Evolutionary conservation across 1,284 basidiomycete species (phyloP).

Genomic region (Naganishia sp.): DNA sequence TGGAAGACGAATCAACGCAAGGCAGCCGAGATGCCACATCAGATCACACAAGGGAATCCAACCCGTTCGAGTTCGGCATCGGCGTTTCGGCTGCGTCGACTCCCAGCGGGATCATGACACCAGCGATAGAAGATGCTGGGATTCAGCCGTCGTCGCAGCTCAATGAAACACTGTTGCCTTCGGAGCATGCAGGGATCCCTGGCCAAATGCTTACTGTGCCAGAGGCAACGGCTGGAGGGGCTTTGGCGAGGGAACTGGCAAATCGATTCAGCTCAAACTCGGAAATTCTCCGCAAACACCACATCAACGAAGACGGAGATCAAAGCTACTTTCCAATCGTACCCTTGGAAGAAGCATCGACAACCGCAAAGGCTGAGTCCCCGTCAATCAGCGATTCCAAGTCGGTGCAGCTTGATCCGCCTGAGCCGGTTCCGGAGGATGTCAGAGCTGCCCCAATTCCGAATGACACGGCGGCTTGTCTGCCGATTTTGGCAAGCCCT

Average conservation of each 20-base stretch:
- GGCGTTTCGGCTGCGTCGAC: slow-evolving; percentile 11
- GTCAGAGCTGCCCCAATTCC: neutral
- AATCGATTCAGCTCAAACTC: slow-evolving; percentile 16
- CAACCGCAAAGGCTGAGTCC: neutral
- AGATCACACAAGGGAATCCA: slow-evolving; percentile 9
- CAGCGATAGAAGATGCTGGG: neutral
- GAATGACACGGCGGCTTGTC: no score
- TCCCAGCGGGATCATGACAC: slow-evolving; percentile 4
- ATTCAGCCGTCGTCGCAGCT: no score
- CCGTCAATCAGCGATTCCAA: no score
- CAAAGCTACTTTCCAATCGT: slow-evolving; percentile 23
- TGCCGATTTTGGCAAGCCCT: neutral
- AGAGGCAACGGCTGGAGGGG: neutral
- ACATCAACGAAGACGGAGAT: slow-evolving; percentile 14
- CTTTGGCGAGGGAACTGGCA: slow-evolving; percentile 5
- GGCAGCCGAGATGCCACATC: neutral
- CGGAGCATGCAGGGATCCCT: no score
- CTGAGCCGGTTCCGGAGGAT: no score
- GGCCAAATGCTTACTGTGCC: neutral
- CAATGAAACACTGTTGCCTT: no score
- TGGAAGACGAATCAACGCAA: neutral
- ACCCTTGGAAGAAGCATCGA: neutral
- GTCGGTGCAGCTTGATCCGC: no score
- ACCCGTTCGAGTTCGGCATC: slow-evolving; percentile 10
- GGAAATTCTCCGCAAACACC: slow-evolving; percentile 17